Base-by-base conservation (phyloP, 192 early-diverging fungal species). In the Diversispora epigaea region DNA sequence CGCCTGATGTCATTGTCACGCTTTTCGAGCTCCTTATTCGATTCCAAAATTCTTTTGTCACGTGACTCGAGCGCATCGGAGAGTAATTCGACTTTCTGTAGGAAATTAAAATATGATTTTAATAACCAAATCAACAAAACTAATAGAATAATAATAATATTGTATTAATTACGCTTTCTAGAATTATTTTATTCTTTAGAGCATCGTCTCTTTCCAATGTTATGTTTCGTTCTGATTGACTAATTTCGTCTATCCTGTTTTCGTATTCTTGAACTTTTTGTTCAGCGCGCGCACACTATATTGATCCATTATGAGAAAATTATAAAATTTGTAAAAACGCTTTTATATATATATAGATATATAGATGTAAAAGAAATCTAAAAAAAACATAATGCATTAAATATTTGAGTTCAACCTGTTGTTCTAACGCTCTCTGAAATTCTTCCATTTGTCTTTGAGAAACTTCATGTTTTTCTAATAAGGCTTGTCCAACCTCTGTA, bases 401-500 rank as follows among this genome's bases (percentile, higher is more conserved):
- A 32, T 2, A 32, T 32, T 32, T 32, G 25, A 32, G 25, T 32
- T 32, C 25, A 32, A 82, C 83, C 79, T 82, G 77, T 32, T 73
- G 76, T 62, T 80, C 65, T 41, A 84, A 73, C 45, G 60, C 44
- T 40, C n/a, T 17, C 50, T 71, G 72, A 12, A 68, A 73, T 54
- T 77, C 54, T 41, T 75, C 75, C 14, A 76, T 49, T 67, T 84
- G 76, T 14, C n/a, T n/a, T 47, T 80, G 71, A 68, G 67, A 72
- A 10, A 57, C 15, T n/a, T 82, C 81, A 69, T 84, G 81, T 57
- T 77, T 80, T 6, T 77, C 75, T 40, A 84, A 68, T 54, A 84
- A 64, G 11, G 77, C 73, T 60, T 84, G 83, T 22, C 83, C 83
- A 66, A 84, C 76, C 75, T 84, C 83, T 84, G 50, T 45, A 69